These are phyloP conservation scores for Apiotrichum sp. DNA, from an alignment of 1,284 basidiomycete genomes.

Conservation along the genomic window DNA sequence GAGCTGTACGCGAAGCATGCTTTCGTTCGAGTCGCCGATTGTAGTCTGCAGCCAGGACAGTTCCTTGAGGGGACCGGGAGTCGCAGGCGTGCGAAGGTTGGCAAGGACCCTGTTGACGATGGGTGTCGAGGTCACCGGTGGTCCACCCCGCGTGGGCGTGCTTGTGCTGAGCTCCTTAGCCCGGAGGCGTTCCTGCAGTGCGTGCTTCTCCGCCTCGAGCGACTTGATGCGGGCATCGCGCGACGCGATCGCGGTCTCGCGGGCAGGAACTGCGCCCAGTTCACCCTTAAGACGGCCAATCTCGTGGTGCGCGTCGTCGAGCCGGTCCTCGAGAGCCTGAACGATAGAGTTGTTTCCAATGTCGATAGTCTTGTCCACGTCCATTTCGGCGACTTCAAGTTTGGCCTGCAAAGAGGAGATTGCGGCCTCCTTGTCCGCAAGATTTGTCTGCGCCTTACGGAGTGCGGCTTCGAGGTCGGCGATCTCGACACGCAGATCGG, in stretches of 20 bases:
- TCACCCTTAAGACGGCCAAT: constrained; percentile 65
- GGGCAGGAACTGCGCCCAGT: constrained; percentile 47
- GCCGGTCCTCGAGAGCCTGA: constrained; percentile 59
- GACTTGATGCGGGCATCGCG: constrained; percentile 37
- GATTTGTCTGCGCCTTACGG: not conserved
- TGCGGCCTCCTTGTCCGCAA: not conserved
- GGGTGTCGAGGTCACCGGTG: constrained; percentile 21
- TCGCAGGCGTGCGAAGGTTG: constrained; percentile 37
- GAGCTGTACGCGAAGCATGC: constrained; percentile 44
- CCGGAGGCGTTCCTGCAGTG: constrained; percentile 23
- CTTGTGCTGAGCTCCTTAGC: not conserved
- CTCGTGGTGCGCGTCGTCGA: constrained; percentile 72
- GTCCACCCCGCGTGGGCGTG: constrained; percentile 1
- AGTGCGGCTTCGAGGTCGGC: not conserved
- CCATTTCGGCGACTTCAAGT: constrained; percentile 1
- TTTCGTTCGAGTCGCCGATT: constrained; percentile 36
- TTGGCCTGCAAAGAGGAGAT: not conserved
- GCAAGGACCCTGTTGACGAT: constrained; percentile 33
- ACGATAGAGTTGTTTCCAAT: not conserved
- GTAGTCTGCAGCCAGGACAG: constrained; percentile 44
- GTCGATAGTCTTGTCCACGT: not conserved
- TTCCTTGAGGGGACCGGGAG: constrained; percentile 43
- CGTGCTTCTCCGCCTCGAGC: constrained; percentile 37
- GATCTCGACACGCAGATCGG: not conserved
- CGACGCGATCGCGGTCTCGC: constrained; percentile 29